Percentiles rank a stretch among this genome's conserved stretches.
phyloP scores from a whole-genome alignment of 1,284 basidiomycete genomes.

The Ceratobasidium theobromae region DNA sequence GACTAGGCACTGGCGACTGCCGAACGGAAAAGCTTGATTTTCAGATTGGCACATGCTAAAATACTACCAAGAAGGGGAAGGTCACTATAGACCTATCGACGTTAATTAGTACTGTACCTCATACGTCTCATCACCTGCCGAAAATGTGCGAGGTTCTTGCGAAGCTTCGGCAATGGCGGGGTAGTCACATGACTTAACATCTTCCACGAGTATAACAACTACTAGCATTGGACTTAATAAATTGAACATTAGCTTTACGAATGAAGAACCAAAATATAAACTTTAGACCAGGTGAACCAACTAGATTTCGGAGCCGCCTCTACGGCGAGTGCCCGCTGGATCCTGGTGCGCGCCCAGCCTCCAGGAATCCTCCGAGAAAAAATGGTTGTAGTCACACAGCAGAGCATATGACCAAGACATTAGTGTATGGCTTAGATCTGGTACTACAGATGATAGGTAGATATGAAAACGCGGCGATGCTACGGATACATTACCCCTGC shows the following conservation, averaged over 20 bases:
- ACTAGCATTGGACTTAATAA: background rate
- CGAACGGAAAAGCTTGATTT: background rate
- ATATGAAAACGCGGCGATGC: constrained; percentile 1
- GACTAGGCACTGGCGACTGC: background rate
- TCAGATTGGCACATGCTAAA: background rate
- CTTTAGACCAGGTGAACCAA: no score
- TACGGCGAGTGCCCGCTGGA: no score
- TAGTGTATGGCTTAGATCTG: background rate
- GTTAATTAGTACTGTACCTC: background rate
- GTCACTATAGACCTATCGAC: background rate
- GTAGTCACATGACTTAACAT: background rate
- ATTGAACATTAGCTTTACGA: no score
- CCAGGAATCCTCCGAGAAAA: constrained; percentile 19
- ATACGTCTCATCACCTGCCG: background rate
- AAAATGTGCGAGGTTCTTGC: constrained; percentile 22
- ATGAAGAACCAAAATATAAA: no score
- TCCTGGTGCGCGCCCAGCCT: background rate
- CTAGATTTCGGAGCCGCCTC: no score
- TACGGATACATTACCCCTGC: constrained; percentile 16
- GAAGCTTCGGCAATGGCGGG: background rate
- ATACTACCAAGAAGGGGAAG: background rate
- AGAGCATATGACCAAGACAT: background rate
- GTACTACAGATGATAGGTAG: background rate
- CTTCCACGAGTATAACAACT: background rate
- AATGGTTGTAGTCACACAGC: background rate